Conservation (phyloP, 2,329 filamentous ascomycete genomes). For the Alternaria ethzedia region DNA sequence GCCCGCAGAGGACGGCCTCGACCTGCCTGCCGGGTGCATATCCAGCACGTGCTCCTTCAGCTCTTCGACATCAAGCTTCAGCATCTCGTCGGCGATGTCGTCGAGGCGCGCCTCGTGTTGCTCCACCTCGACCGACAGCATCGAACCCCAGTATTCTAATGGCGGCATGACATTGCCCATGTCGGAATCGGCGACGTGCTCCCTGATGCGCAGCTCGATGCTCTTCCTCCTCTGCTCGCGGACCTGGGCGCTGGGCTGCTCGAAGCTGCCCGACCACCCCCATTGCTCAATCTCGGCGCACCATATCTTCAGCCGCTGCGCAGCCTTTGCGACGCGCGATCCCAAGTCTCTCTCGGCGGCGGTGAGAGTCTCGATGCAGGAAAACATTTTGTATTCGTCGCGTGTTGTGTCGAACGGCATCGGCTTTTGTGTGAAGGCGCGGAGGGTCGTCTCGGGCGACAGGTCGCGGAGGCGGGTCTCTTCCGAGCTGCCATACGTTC, state of each 20-base stretch:
- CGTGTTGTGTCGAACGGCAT: slow-evolving; percentile 52
- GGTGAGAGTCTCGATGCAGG: slow-evolving; percentile 68
- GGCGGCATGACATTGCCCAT: slow-evolving; percentile 27
- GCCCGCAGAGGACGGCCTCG: slow-evolving; percentile 54
- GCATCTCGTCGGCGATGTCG: slow-evolving; percentile 73
- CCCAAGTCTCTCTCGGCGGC: slow-evolving; percentile 73
- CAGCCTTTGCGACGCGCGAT: slow-evolving; percentile 71
- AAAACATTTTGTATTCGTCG: slow-evolving; percentile 50
- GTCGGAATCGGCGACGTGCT: slow-evolving; percentile 37
- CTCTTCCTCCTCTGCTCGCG: slow-evolving; percentile 37
- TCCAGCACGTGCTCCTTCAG: slow-evolving; percentile 87
- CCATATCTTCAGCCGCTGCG: slow-evolving; percentile 76
- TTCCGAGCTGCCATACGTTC: slow-evolving; percentile 34
- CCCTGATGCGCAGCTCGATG: slow-evolving; percentile 39
- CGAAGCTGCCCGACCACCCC: slow-evolving; percentile 62
- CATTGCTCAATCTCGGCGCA: slow-evolving; percentile 71
- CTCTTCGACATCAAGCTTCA: slow-evolving; percentile 78
- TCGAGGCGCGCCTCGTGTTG: slow-evolving; percentile 76
- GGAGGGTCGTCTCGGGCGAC: slow-evolving; percentile 52
- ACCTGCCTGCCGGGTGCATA: slow-evolving; percentile 67
- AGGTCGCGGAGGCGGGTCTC: slow-evolving; percentile 44
- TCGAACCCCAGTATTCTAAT: slow-evolving; percentile 70
- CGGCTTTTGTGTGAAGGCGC: slow-evolving; percentile 52
- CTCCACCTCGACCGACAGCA: slow-evolving; percentile 68
- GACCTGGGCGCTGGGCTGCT: slow-evolving; percentile 44